Base-by-base conservation (phyloP, 371 early-diverging fungal genomes). In the Rhizopus delemar region DNA sequence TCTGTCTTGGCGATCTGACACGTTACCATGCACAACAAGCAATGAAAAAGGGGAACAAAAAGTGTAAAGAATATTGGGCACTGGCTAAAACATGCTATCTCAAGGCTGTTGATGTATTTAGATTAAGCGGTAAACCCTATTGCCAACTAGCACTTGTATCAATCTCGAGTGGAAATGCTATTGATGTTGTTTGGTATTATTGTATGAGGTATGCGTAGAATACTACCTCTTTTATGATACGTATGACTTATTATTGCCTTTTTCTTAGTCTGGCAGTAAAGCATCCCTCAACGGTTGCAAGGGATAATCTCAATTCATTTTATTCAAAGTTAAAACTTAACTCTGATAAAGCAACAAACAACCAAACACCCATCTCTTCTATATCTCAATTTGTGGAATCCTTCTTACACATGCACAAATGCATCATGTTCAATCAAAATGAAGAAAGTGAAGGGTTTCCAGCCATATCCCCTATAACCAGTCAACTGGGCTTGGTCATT, bases 181-280 rank as follows among this genome's bases (percentile, higher is more conserved):
- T 80, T 56, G 81, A 80, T 60, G 74, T 80, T 9, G 81, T 77
- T n/a, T 80, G 75, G 72, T 77, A 77, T 35, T 80, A 80, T 53
- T 80, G 77, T 45, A 75, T 80, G 75, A 79, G 72, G 75, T 75
- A 71, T 56, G 32, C 6, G 15, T 22, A 22, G 22, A 22, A 22
- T 22, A 22, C 22, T 22, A 22, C 22, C 22, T 22, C 22, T 22
- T 22, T 22, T 22, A 22, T 22, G 22, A 22, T 22, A 22, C 22
- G 22, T 22, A 22, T 22, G 22, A 49, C 9, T 22, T 16, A 29
- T 45, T 6, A 49, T 22, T 51, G 36, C 32, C 8, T 16, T 13
- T 16, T 52, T 16, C 11, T 8, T 55, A 76, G 81, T 41, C 33
- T 80, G 51, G 77, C 75, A 11, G 74, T 77, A 49, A 75, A 75